Evolutionary conservation across 2,329 filamentous ascomycete species (phyloP).

Genomic region (Apiospora pterosperma): DNA sequence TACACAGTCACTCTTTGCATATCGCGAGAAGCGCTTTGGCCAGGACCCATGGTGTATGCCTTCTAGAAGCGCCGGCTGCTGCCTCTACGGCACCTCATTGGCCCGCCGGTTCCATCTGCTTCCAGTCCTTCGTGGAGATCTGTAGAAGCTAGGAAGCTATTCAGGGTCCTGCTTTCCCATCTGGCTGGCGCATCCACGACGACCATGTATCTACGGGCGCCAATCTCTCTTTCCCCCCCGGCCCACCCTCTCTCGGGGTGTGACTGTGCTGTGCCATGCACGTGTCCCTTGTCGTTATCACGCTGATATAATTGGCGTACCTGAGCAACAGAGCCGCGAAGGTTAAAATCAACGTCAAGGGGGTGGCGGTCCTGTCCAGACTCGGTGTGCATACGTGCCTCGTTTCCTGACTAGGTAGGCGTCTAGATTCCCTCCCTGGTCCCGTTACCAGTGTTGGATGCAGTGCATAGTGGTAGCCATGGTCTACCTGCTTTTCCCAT

Average conservation of each 20-base stretch:
- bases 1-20: neutral
- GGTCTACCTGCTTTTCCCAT: conserved; percentile 17
- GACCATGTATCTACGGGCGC: neutral
- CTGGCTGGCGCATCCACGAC: neutral
- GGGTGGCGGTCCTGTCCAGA: neutral
- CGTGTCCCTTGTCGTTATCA: conserved; percentile 5
- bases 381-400: neutral
- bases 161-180: neutral
- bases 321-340: conserved; percentile 4
- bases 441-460: neutral
- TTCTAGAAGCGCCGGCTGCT: conserved; percentile 2
- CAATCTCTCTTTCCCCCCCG: neutral
- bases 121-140: neutral
- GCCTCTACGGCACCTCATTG: neutral
- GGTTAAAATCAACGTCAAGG: conserved; percentile 2
- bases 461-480: neutral
- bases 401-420: neutral
- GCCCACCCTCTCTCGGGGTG: neutral
- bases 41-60: neutral
- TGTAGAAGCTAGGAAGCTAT: neutral
- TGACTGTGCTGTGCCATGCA: conserved; percentile 3
- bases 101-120: neutral
- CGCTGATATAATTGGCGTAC: conserved; percentile 7
- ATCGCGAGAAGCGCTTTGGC: neutral
- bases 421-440: neutral